Conservation (phyloP, 2,329 filamentous ascomycete genomes). For the Fusarium anguioides region DNA sequence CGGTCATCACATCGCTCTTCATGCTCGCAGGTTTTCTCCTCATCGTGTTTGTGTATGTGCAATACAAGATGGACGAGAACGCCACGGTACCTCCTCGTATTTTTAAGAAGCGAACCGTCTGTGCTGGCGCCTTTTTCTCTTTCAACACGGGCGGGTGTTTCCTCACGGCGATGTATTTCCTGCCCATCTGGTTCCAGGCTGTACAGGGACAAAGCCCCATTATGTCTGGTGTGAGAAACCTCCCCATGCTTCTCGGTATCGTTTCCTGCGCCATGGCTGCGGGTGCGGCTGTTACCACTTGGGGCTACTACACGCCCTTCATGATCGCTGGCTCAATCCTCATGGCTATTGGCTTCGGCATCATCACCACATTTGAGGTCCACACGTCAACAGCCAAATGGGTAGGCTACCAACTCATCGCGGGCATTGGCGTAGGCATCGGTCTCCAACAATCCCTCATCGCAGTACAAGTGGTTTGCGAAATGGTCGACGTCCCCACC, state of each 20-base stretch:
- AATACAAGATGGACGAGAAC: slow-evolving; percentile 53
- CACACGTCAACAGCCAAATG: slow-evolving; percentile 51
- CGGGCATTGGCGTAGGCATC: slow-evolving; percentile 53
- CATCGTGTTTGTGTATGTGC: slow-evolving; percentile 52
- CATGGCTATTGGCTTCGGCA: slow-evolving; percentile 53
- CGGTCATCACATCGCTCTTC: slow-evolving; percentile 45
- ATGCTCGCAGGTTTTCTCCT: slow-evolving; percentile 49
- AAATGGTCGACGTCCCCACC: slow-evolving; percentile 46
- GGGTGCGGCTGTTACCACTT: slow-evolving; percentile 50
- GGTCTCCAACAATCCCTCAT: slow-evolving; percentile 59
- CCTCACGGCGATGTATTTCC: slow-evolving; percentile 51
- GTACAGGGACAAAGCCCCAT: slow-evolving; percentile 55
- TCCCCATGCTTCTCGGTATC: slow-evolving; percentile 54
- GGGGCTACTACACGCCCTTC: slow-evolving; percentile 59
- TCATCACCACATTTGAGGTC: slow-evolving; percentile 55
- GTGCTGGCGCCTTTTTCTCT: slow-evolving; percentile 49
- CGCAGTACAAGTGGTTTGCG: slow-evolving; percentile 54
- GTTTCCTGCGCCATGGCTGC: slow-evolving; percentile 51
- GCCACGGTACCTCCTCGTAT: slow-evolving; percentile 59
- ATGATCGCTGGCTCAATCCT: slow-evolving; percentile 53
- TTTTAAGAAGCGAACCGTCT: slow-evolving; percentile 54
- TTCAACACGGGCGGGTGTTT: slow-evolving; percentile 54
- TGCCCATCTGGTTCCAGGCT: slow-evolving; percentile 61
- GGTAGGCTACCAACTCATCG: slow-evolving; percentile 57
- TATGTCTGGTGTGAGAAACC: slow-evolving; percentile 54